Percentiles rank a stretch among this genome's conserved stretches.
Conservation (phyloP, 148 eudicot genomes). For the Tetragonia tetragonoides region DNA sequence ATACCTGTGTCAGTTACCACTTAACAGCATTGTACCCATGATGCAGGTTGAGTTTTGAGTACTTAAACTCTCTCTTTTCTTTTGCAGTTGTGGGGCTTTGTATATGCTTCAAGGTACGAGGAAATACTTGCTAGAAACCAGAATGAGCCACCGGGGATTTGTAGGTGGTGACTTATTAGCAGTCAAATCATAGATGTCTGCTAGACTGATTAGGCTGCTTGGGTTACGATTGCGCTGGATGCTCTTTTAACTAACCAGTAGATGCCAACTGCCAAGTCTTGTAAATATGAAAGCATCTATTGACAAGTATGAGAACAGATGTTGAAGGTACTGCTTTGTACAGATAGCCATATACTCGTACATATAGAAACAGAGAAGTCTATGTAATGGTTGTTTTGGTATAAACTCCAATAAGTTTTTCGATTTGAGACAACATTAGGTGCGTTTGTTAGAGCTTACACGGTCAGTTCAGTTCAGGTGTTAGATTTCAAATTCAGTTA, state of each 20-base stretch:
- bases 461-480: no score
- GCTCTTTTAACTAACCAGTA: conserved; percentile 18
- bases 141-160: conserved; percentile 78
- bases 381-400: not conserved
- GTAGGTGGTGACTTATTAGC: conserved; percentile 46
- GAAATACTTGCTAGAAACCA: conserved; percentile 60
- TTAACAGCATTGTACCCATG: not conserved
- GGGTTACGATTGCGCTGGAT: not conserved
- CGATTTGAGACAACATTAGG: no score
- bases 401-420: no score
- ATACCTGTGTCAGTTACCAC: not conserved
- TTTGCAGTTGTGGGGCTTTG: conserved; percentile 93
- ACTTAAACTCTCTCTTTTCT: not conserved
- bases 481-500: no score
- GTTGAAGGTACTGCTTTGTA: conserved; percentile 14
- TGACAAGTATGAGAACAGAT: not conserved
- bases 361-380: not conserved
- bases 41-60: not conserved
- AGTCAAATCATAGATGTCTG: not conserved
- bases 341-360: not conserved
- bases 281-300: not conserved
- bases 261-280: conserved; percentile 16
- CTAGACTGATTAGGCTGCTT: conserved; percentile 1
- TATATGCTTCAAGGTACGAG: conserved; percentile 75
- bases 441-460: no score